Conservation (phyloP, 345 rosid species). For the Gossypium ekmanianum region DNA sequence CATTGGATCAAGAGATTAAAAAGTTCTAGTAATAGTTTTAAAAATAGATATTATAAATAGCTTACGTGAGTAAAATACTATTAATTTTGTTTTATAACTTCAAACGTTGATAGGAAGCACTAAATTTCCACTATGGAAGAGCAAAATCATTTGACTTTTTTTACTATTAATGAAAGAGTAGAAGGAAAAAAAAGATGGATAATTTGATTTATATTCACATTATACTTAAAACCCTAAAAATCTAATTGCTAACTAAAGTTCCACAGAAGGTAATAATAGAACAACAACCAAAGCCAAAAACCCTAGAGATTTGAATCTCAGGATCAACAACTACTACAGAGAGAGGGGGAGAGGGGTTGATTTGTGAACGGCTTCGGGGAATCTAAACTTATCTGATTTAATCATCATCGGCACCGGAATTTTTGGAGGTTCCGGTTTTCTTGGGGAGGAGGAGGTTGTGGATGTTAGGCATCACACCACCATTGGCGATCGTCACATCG, state of each 20-base stretch:
- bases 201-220: slow-evolving; percentile 16
- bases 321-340: not conserved
- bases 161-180: not conserved
- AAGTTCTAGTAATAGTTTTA: no score
- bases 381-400: slow-evolving; percentile 14
- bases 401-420: slow-evolving; percentile 57
- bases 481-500: slow-evolving; percentile 90
- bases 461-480: slow-evolving; percentile 96
- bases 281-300: not conserved
- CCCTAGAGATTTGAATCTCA: not conserved
- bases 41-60: no score
- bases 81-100: no score
- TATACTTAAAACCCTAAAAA: not conserved
- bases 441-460: slow-evolving; percentile 93
- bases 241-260: slow-evolving; percentile 5
- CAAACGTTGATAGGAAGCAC: no score
- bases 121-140: no score
- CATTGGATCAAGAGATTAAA: no score
- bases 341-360: no score
- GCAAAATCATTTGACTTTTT: no score
- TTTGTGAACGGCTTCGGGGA: not conserved
- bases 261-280: not conserved
- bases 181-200: not conserved
- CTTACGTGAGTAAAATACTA: no score
- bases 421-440: slow-evolving; percentile 70